Percentiles rank a stretch among this genome's conserved stretches.
Evolutionary conservation across 805 yeast genomes (phyloP).

Genomic region (Pichia rugopelliculosa): DNA sequence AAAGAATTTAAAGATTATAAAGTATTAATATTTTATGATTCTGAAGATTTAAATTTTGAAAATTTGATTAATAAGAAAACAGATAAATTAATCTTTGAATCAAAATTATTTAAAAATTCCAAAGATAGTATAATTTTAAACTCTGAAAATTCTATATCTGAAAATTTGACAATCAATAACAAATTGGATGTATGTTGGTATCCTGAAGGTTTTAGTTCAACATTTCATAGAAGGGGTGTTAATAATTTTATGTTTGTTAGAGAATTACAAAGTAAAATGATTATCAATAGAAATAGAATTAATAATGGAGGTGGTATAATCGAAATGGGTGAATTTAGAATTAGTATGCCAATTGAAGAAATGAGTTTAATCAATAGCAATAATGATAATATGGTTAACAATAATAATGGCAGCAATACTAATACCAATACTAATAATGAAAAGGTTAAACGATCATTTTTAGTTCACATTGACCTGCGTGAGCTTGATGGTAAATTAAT

Average conservation of each 20-base stretch:
- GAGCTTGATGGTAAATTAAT: constrained; percentile 32
- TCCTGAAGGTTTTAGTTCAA: constrained; percentile 45
- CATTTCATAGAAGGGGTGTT: constrained; percentile 41
- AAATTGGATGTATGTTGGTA: constrained; percentile 26
- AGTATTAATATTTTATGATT: constrained; percentile 27
- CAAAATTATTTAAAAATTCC: neutral
- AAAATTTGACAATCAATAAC: constrained; percentile 13
- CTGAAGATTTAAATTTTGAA: constrained; percentile 1
- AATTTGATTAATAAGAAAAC: neutral
- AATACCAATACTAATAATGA: neutral
- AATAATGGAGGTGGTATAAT: constrained; percentile 18
- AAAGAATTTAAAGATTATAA: constrained; percentile 24
- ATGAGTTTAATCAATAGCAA: constrained; percentile 31
- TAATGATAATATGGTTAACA: constrained; percentile 35
- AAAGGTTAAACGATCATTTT: constrained; percentile 31
- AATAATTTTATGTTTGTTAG: constrained; percentile 46
- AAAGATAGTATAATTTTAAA: neutral
- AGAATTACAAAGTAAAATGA: constrained; percentile 40
- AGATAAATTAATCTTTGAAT: neutral
- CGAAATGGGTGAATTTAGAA: constrained; percentile 35
- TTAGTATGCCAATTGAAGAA: constrained; percentile 33
- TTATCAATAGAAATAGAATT: constrained; percentile 30
- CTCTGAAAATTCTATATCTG: constrained; percentile 4
- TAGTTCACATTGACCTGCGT: constrained; percentile 35
- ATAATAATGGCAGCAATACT: constrained; percentile 18